Base-by-base conservation (phyloP, 441 rosid genomes). In the Euphorbia celastroides region DNA sequence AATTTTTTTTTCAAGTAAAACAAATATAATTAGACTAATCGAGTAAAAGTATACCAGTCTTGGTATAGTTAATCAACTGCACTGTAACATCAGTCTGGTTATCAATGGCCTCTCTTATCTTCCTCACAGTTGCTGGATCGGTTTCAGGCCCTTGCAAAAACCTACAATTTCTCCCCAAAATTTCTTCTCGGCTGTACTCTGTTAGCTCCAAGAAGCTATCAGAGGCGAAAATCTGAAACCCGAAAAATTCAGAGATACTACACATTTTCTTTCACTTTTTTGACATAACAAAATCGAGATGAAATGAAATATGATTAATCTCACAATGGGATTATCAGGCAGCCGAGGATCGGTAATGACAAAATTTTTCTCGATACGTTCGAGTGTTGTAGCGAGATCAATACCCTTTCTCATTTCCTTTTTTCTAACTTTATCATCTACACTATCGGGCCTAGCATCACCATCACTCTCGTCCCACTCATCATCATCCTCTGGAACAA, bases 141-240 rank as follows among this genome's bases (percentile, higher is more conserved):
- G 99, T 94, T 83, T 94, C 98, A 52, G 99, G 97, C 32, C 99
- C 99, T 82, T 94, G 99, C 51, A 94, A 86, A 74, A 94, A 94
- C 82, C 99, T 91, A 59, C 99, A 94, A 64, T 94, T 94, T 79
- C 97, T 82, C 10, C 99, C 99, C 71, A 94, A 74, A 62, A 94
- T 94, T 81, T 94, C 99, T 82, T 94, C 99, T 38, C 99, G 98
- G 50, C 94, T 92, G 69, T 92, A 94, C 76, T 92, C 99, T 32
- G 98, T 92, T 76, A 94, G 84, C 87, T 94, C 98, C 74, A 94
- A 78, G 83, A 94, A 94, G 85, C 99, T 92, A 76, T 94, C 99
- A 52, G 99, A 94, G 50, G 99, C 99, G 65, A 94, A 94, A 70
- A 94, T 94, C 99, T 94, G 85, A 67, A 74, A 73, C 64, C 19